Percentiles rank a stretch among this genome's conserved stretches.
Evolutionary conservation across 345 rosid genomes (phyloP).

Genomic region (Ceriops decandra): DNA sequence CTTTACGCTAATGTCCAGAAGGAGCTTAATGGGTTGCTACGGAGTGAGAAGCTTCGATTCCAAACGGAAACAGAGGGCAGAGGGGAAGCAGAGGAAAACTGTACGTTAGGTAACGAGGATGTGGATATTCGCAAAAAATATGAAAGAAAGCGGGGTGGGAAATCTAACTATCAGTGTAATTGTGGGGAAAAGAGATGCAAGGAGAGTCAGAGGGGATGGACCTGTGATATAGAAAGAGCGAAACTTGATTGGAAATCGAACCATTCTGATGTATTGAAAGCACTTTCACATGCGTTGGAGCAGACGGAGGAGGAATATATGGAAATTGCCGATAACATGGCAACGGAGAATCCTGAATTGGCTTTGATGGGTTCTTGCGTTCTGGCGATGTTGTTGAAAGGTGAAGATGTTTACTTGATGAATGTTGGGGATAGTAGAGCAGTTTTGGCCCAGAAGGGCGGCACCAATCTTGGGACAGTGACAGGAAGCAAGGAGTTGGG

Average conservation of each 20-base stretch:
- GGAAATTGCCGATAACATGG: conserved; percentile 57
- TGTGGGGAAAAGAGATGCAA: conserved; percentile 52
- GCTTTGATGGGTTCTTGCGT: conserved; percentile 97
- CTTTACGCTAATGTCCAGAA: conserved; percentile 58
- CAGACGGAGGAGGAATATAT: conserved; percentile 70
- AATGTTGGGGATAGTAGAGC: conserved; percentile 92
- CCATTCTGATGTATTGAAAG: conserved; percentile 58
- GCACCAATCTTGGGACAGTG: conserved; percentile 35
- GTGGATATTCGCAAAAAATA: not conserved
- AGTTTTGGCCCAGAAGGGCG: conserved; percentile 51
- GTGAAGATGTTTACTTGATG: conserved; percentile 86
- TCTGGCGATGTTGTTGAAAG: conserved; percentile 77
- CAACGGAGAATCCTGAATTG: conserved; percentile 70
- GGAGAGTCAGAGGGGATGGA: conserved; percentile 75
- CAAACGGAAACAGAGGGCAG: conserved; percentile 10
- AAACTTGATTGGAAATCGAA: conserved; percentile 64
- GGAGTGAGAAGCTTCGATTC: conserved; percentile 41
- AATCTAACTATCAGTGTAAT: conserved; percentile 17
- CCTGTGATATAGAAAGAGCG: conserved; percentile 64
- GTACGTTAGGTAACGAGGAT: not conserved
- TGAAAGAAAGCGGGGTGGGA: conserved; percentile 17
- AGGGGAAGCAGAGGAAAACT: not conserved
- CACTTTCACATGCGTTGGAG: conserved; percentile 55
- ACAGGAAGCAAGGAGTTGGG: conserved; percentile 64
- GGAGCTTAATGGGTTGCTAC: conserved; percentile 61